Base-by-base conservation (phyloP, 176 grass and related monocot genomes). In the Carex cristatella region DNA sequence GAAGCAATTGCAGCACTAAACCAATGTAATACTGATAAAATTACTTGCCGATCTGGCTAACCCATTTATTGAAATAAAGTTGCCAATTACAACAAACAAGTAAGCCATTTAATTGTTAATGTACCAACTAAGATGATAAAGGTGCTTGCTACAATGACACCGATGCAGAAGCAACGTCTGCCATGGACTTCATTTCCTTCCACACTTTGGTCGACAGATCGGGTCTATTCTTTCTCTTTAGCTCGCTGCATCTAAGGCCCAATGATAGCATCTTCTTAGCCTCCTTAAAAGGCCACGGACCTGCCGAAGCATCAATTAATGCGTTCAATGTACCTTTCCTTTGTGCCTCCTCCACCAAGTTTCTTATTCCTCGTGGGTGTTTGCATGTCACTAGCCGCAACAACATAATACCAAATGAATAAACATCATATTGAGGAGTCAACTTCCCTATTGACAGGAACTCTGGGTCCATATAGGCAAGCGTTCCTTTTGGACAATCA, bases 341-440 rank as follows among this genome's bases (percentile, higher is more conserved):
- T 28, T 90, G 32, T 5, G 86, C 84, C 2, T 87, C 61, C 69
- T 87, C 31, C 23, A 93, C 84, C 61, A 68, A 77, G 49, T 79
- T 90, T 38, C 7, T 54, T 15, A 88, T 80, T 12, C 66, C 65
- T 13, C 60, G 42, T 19, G 91, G 64, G 16, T 74, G 40, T 19
- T 66, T 88, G 57, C 91, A 87, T 0, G 86, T 90, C 46, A 88
- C 46, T 32, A 93, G 86, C 2, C 49, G 89, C 10, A 93, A 66
- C 79, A 93, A 81, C 10, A 88, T 82, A 49, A 93, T 69, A 11
- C 89, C 89, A 6, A 93, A 88, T 10, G 89, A 86, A 84, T 93
- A 93, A 4, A 88, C 85, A 80, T 93, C 89, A 83, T 81, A 88
- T 38, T 79, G 80, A 33, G 76, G 84, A 15, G 89, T 93, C 55